Evolutionary conservation across 805 yeast genomes (phyloP).

Genomic region (Priceomyces melissophilus): DNA sequence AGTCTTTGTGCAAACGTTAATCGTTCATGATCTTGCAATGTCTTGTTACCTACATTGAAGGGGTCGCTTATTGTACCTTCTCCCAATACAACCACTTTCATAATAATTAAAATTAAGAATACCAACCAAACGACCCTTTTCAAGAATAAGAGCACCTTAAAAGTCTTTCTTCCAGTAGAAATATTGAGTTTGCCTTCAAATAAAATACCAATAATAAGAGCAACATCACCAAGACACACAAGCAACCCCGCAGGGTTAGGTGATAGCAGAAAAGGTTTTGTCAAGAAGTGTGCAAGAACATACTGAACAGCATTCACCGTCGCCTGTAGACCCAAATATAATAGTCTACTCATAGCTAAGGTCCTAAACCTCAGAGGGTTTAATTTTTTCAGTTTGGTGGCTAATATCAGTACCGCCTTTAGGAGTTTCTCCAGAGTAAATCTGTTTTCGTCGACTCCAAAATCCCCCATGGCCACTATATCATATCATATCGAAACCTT

Average conservation of each 20-base stretch:
- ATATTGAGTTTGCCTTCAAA: background rate
- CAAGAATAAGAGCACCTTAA: background rate
- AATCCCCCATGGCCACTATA: too few species aligned
- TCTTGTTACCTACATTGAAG: background rate
- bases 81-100: conserved; percentile 3
- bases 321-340: background rate
- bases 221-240: background rate
- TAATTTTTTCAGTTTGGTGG: too few species aligned
- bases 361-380: background rate
- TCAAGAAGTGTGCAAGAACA: background rate
- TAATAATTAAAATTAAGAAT: background rate
- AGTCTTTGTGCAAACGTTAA: background rate
- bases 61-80: conserved; percentile 4
- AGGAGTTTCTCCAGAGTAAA: too few species aligned
- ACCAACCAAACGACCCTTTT: conserved; percentile 1
- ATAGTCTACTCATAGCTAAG: background rate
- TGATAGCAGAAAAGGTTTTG: background rate
- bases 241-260: background rate
- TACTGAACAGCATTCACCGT: background rate
- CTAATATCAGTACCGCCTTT: too few species aligned
- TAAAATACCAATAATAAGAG: background rate
- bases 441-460: too few species aligned
- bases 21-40: background rate
- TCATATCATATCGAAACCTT: too few species aligned
- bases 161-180: background rate